These are phyloP conservation scores for Hypoxylon crocopeplum DNA, from an alignment of 495 filamentous ascomycete species.

Conservation along the genomic window DNA sequence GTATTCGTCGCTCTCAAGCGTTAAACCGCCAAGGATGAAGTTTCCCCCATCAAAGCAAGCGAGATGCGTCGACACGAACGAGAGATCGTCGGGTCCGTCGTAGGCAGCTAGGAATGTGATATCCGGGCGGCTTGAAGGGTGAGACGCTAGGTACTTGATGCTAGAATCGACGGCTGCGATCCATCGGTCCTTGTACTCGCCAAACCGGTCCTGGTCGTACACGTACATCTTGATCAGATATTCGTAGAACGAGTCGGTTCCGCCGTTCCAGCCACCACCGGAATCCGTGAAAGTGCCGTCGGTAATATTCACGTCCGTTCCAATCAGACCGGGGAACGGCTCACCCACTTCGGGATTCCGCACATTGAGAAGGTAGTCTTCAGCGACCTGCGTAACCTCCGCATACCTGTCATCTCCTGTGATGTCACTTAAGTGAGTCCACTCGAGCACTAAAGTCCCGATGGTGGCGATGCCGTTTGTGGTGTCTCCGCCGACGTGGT, in stretches of 20 bases:
- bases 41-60: conserved; percentile 89
- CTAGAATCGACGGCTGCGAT: conserved; percentile 77
- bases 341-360: conserved; percentile 62
- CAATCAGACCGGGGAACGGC: conserved; percentile 81
- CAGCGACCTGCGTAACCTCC: conserved; percentile 67
- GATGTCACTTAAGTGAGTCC: conserved; percentile 82
- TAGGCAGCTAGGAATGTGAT: conserved; percentile 78
- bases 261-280: conserved; percentile 79
- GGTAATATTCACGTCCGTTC: conserved; percentile 67
- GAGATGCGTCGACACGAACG: conserved; percentile 67
- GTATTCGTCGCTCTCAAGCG: conserved; percentile 67
- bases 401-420: conserved; percentile 72
- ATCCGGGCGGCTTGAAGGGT: conserved; percentile 72
- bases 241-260: conserved; percentile 86
- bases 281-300: conserved; percentile 73
- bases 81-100: conserved; percentile 49
- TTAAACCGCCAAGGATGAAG: conserved; percentile 83
- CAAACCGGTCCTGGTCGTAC: conserved; percentile 74
- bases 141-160: conserved; percentile 73
- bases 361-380: conserved; percentile 76
- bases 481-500: conserved; percentile 52
- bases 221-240: conserved; percentile 95
- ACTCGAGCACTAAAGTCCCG: conserved; percentile 81
- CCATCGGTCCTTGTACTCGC: conserved; percentile 74
- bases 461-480: conserved; percentile 75